Conservation (phyloP, 805 yeast genomes). For the Kregervanrija pseudodelftensis region DNA sequence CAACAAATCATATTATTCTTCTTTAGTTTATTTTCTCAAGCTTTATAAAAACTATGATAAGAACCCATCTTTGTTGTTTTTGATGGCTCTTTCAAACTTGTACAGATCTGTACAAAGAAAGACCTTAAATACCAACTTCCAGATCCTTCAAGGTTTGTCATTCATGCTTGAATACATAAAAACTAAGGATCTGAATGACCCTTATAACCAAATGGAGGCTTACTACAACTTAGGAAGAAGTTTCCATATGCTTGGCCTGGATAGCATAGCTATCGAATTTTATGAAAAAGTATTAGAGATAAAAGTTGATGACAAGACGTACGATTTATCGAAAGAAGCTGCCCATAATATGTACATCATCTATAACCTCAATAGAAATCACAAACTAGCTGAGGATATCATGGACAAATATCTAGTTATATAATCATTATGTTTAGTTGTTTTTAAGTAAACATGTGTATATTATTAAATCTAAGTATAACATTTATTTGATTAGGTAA, state of each 20-base stretch:
- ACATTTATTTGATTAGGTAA: too few relatives aligned
- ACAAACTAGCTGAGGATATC: conserved; percentile 51
- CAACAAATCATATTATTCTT: conserved; percentile 75
- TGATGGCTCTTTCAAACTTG: conserved; percentile 72
- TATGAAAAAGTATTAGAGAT: conserved; percentile 59
- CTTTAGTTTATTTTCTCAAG: conserved; percentile 69
- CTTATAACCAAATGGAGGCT: conserved; percentile 64
- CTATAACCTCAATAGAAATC: conserved; percentile 70
- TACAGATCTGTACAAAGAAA: conserved; percentile 91
- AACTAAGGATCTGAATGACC: conserved; percentile 25
- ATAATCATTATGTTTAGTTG: conserved; percentile 27
- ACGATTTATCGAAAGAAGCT: conserved; percentile 63
- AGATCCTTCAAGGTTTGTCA: conserved; percentile 79
- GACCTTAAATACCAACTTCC: conserved; percentile 79
- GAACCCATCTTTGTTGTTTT: conserved; percentile 74
- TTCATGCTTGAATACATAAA: conserved; percentile 67
- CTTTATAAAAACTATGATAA: conserved; percentile 58
- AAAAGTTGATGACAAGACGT: conserved; percentile 35
- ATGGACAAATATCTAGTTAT: conserved; percentile 54
- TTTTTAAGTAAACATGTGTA: not conserved
- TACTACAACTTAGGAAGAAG: conserved; percentile 78
- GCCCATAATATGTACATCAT: conserved; percentile 80
- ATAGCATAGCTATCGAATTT: conserved; percentile 62
- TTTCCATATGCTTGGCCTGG: conserved; percentile 77
- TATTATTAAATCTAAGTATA: too few relatives aligned